Percentiles rank a stretch among this genome's conserved stretches.
Conservation (phyloP, 805 yeast genomes). For the Ogataea methanolica region DNA sequence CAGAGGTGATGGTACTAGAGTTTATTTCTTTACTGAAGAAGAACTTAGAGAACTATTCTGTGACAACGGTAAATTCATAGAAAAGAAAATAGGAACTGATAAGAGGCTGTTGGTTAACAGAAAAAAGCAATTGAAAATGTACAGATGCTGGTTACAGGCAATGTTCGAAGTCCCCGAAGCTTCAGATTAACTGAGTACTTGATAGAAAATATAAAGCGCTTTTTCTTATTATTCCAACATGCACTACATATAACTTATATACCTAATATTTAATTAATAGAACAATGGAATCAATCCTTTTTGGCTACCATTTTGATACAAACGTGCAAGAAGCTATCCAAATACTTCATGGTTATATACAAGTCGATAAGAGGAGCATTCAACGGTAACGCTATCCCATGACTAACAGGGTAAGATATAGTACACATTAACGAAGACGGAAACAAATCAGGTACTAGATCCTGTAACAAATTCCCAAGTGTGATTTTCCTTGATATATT, state of each 20-base stretch:
- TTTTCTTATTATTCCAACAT: too few relatives aligned
- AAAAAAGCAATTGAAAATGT: conserved; percentile 91
- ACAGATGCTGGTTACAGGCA: conserved; percentile 94
- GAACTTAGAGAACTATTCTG: conserved; percentile 76
- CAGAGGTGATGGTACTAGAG: conserved; percentile 97
- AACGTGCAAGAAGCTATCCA: conserved; percentile 67
- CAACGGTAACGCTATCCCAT: conserved; percentile 51
- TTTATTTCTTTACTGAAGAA: conserved; percentile 94
- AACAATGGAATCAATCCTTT: not conserved
- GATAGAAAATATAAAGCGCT: too few relatives aligned
- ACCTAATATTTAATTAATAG: not conserved
- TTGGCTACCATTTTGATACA: conserved; percentile 34
- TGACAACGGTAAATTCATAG: conserved; percentile 47
- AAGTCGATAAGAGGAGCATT: conserved; percentile 41
- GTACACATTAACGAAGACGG: conserved; percentile 33
- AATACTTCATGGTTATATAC: conserved; percentile 39
- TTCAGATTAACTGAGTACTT: too few relatives aligned
- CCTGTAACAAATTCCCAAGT: conserved; percentile 37
- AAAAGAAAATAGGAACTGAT: conserved; percentile 80
- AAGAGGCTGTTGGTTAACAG: conserved; percentile 87
- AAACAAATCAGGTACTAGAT: conserved; percentile 42
- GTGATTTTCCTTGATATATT: conserved; percentile 19
- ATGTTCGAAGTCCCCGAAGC: conserved; percentile 48
- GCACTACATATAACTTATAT: too few relatives aligned
- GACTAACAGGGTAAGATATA: conserved; percentile 42